Percentiles rank a stretch among this genome's conserved stretches.
Evolutionary conservation across 2,329 filamentous ascomycete species (phyloP).

Genomic region (Furcasterigmium furcatum): DNA sequence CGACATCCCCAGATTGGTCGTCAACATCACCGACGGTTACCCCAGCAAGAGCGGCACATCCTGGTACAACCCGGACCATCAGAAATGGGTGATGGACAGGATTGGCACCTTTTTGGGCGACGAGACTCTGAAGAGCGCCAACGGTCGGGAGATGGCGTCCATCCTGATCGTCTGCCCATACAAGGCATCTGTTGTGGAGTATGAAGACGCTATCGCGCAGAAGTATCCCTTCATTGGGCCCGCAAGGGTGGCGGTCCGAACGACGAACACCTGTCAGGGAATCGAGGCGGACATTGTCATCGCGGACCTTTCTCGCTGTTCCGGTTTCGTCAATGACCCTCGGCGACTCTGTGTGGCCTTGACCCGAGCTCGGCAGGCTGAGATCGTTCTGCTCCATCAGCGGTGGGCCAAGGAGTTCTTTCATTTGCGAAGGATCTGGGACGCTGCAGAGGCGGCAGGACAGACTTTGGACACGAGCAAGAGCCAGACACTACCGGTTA

Average conservation of each 20-base stretch:
- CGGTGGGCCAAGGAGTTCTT: background rate
- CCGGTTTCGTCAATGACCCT: slow-evolving; percentile 35
- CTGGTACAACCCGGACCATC: slow-evolving; percentile 34
- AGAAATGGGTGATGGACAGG: slow-evolving; percentile 29
- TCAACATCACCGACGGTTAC: slow-evolving; percentile 22
- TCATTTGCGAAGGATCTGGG: no score
- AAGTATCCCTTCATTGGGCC: background rate
- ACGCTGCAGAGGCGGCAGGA: no score
- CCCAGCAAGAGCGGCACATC: slow-evolving; percentile 25
- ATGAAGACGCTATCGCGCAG: slow-evolving; percentile 12
- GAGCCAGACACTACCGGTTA: no score
- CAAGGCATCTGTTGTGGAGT: slow-evolving; percentile 30
- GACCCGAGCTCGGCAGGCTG: slow-evolving; percentile 39
- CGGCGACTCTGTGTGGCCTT: slow-evolving; percentile 41
- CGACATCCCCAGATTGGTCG: slow-evolving; percentile 31
- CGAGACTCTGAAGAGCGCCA: slow-evolving; percentile 23
- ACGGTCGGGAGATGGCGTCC: slow-evolving; percentile 18
- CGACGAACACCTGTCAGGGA: slow-evolving; percentile 40
- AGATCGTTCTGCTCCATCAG: slow-evolving; percentile 36
- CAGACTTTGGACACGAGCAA: no score
- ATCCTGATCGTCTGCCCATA: slow-evolving; percentile 42
- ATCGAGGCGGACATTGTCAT: slow-evolving; percentile 44
- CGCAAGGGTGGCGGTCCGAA: slow-evolving; percentile 18
- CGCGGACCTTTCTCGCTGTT: slow-evolving; percentile 37
- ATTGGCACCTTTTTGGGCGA: slow-evolving; percentile 25